phyloP scores from a whole-genome alignment of 2,329 filamentous ascomycete species.

The Xylaria sp. region DNA sequence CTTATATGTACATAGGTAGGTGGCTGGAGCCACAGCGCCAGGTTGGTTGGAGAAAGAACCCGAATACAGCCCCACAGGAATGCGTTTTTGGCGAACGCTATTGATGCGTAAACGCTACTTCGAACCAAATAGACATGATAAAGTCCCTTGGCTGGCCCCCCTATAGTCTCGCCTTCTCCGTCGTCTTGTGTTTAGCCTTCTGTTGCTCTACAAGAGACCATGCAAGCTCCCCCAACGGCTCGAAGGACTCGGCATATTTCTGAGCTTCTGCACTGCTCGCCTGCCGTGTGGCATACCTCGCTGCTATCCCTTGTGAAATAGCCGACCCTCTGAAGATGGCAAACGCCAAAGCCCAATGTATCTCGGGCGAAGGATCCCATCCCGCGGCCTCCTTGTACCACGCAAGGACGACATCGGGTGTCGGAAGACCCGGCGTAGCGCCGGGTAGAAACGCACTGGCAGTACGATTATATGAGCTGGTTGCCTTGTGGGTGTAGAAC shows the following conservation, averaged over 20 bases:
- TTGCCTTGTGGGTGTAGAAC: constrained; percentile 38
- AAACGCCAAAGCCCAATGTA: constrained; percentile 70
- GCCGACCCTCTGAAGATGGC: constrained; percentile 69
- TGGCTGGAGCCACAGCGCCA: neutral
- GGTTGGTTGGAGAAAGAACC: neutral
- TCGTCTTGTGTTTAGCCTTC: constrained; percentile 61
- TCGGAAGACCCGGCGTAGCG: constrained; percentile 61
- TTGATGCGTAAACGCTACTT: neutral
- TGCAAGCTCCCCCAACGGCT: constrained; percentile 78
- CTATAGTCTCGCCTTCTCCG: constrained; percentile 30
- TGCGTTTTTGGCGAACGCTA: neutral
- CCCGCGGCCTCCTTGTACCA: constrained; percentile 73
- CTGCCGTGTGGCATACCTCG: constrained; percentile 83
- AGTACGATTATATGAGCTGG: constrained; percentile 30
- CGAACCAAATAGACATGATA: neutral
- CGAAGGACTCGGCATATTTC: constrained; percentile 74
- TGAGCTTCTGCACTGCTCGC: constrained; percentile 87
- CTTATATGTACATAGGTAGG: neutral
- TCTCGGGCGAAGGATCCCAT: constrained; percentile 69
- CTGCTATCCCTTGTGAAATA: constrained; percentile 89
- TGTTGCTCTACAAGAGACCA: constrained; percentile 78
- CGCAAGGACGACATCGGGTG: constrained; percentile 61
- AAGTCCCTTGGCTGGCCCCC: neutral
- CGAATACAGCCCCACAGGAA: neutral
- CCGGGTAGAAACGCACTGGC: constrained; percentile 39